Evolutionary conservation across 2,329 filamentous ascomycete genomes (phyloP), one percentile per base, ranked within the genome.

Genomic region (Pseudogymnoascus sp.): DNA sequence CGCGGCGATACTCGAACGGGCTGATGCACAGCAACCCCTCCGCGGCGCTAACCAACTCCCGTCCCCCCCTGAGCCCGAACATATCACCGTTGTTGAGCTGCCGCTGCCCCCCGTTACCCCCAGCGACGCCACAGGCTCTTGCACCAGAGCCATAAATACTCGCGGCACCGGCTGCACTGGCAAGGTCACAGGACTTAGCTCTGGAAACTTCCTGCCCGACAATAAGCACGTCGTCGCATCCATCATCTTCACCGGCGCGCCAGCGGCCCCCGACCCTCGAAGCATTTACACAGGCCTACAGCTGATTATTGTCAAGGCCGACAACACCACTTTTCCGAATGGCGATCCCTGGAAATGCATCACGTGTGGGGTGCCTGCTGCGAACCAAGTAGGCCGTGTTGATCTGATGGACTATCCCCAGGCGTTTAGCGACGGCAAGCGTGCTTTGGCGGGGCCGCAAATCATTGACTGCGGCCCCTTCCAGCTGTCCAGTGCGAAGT

Each of bases 341-440:
- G 79, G 79, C 0, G 77, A 80, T 64, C 60, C 74, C 0, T 82
- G 78, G 78, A 81, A 79, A 65, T 81, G 79, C 62, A 62, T 81
- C 4, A 81, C 73, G 31, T 81, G 79, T 62, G 78, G 75, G 1
- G 72, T 80, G 0, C 72, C 76, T 0, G 66, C 60, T 1, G 67
- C 69, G 31, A 76, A 78, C 53, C 67, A 71, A 1, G 47, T 68
- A 2, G 71, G 70, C 6, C 61, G 69, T 1, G 63, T 65, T 17
- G 61, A 66, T 1, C 19, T 63, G 33, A 62, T 67, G 1, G 76
- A 76, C 57, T 82, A 81, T 64, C 77, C 79, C 0, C 77, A 81
- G 50, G 70, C 73, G 0, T 80, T 79, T 61, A 67, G 68, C 1
- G 75, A 77, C 63, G 76, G 76, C 0, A 74, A 72, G 19, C 72